phyloP scores from a whole-genome alignment of 116 monocot genomes.

The Iris pallida region DNA sequence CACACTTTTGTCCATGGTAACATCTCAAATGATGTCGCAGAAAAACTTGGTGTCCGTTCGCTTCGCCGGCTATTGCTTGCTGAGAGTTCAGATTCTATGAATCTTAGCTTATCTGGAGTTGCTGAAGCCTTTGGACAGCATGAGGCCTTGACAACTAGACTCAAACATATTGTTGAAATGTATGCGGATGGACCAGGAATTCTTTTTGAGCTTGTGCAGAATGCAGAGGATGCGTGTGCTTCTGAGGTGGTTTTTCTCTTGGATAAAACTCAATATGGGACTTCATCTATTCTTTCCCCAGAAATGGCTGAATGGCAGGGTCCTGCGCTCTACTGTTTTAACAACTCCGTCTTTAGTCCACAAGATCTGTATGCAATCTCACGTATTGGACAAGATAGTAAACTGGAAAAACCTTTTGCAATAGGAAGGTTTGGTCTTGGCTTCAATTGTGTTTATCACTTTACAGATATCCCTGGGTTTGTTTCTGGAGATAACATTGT shows the following conservation, averaged over 20 bases:
- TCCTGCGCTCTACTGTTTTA: conserved; percentile 97
- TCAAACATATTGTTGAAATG: conserved; percentile 99
- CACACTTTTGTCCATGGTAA: conserved; percentile 91
- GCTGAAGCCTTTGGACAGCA: conserved; percentile 99
- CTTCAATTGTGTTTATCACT: conserved; percentile 99
- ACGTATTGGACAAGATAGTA: conserved; percentile 97
- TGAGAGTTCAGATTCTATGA: conserved; percentile 97
- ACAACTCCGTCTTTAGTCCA: conserved; percentile 89
- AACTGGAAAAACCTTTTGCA: conserved; percentile 89
- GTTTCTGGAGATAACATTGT: conserved; percentile 99
- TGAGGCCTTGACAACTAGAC: conserved; percentile 95
- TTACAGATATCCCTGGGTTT: conserved; percentile 98
- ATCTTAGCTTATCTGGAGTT: conserved; percentile 93
- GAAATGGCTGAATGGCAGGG: conserved; percentile 99
- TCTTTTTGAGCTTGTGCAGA: conserved; percentile 98
- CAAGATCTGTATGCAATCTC: conserved; percentile 99
- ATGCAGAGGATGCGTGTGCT: conserved; percentile 98
- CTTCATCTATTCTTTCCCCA: conserved; percentile 94
- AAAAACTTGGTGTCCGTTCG: conserved; percentile 88
- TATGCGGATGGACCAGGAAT: conserved; percentile 99
- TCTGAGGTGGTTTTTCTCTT: conserved; percentile 94
- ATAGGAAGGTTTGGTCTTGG: conserved; percentile 99
- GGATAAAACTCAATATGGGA: conserved; percentile 96
- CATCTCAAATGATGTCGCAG: conserved; percentile 94
- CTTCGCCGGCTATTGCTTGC: conserved; percentile 90